Evolutionary conservation across 176 grass and related monocot genomes (phyloP), one percentile per base, ranked within the genome.

Genomic region (Ensete glaucum): DNA sequence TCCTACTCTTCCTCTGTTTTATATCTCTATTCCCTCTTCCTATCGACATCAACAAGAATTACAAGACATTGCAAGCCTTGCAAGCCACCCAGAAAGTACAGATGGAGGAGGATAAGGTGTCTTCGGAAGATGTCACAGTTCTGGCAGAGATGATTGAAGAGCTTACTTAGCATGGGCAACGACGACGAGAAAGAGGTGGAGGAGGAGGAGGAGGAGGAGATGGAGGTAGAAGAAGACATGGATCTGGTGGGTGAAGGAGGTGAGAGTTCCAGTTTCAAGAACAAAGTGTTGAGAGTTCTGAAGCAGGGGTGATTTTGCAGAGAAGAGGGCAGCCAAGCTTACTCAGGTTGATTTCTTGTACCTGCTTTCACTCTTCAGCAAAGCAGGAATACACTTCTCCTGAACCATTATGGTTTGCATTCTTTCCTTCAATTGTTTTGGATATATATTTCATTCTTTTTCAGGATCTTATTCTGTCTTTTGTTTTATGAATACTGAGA

Each of bases 351-450:
- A 94, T 76, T 94, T 98, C 81, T 74, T 98, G 19, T 98, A 91
- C 84, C 72, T 98, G 78, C 95, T 98, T 11, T 98, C 95, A 1
- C 86, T 98, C 71, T 93, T 98, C 75, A 98, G 93, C 82, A 89
- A 89, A 73, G 84, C 88, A 0, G 95, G 88, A 11, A 86, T 98
- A 67, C 95, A 98, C 84, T 98, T 98, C 67, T 93, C 88, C 0
- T 98, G 86, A 98, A 3, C 53, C 20, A 56, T 27, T 10, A 2
- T 50, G 9, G 34, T 43, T 43, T 43, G 34, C 34, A 43, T 43
- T 43, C 34, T 43, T 43, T 43, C 34, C 34, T 43, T 43, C 34
- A 43, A 43, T 43, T 43, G 34, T 43, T 43, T 43, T 43, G 34
- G 34, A 6, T 43, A 43, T 43, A 43, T 6, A 6, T 43, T 6